These are phyloP conservation scores for Cenococcum geophilum DNA, from an alignment of 495 filamentous ascomycete genomes.

Conservation along the genomic window DNA sequence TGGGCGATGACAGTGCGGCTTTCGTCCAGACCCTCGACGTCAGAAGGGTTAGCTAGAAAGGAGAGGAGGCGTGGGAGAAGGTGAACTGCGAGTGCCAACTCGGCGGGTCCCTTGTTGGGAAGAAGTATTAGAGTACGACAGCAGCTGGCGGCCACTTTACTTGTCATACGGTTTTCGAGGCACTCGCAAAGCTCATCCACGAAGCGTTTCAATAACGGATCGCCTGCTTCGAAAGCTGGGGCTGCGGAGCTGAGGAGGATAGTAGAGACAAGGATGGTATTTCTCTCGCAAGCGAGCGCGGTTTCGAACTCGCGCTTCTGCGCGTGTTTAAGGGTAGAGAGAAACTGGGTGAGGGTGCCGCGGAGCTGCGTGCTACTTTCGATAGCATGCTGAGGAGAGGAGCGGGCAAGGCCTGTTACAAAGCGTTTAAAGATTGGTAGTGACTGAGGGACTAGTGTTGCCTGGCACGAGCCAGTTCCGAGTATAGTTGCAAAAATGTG, in stretches of 20 bases:
- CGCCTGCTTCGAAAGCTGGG: conserved; percentile 62
- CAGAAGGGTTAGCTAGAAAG: conserved; percentile 62
- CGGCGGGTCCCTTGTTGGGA: conserved; percentile 56
- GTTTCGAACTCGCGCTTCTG: conserved; percentile 78
- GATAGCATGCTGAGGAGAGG: conserved; percentile 28
- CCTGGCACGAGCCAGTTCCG: conserved; percentile 77
- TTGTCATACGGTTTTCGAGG: conserved; percentile 70
- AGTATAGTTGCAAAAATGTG: conserved; percentile 95
- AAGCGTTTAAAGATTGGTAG: conserved; percentile 91
- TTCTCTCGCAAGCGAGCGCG: conserved; percentile 83
- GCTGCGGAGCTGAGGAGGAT: conserved; percentile 78
- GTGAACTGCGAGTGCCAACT: conserved; percentile 65
- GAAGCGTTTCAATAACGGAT: conserved; percentile 62
- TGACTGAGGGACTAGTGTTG: conserved; percentile 79
- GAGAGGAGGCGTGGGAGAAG: conserved; percentile 69
- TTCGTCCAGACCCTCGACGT: conserved; percentile 66
- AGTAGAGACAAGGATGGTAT: conserved; percentile 78
- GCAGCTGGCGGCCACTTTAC: conserved; percentile 84
- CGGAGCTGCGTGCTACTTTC: conserved; percentile 52
- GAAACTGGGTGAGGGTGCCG: conserved; percentile 69
- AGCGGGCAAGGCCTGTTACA: conserved; percentile 61
- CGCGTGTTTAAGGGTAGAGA: conserved; percentile 72
- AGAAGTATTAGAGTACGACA: conserved; percentile 68
- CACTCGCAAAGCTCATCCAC: conserved; percentile 77
- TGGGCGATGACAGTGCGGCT: conserved; percentile 63